Conservation (phyloP, 2,329 filamentous ascomycete species). For the Trichoderma koningii region DNA sequence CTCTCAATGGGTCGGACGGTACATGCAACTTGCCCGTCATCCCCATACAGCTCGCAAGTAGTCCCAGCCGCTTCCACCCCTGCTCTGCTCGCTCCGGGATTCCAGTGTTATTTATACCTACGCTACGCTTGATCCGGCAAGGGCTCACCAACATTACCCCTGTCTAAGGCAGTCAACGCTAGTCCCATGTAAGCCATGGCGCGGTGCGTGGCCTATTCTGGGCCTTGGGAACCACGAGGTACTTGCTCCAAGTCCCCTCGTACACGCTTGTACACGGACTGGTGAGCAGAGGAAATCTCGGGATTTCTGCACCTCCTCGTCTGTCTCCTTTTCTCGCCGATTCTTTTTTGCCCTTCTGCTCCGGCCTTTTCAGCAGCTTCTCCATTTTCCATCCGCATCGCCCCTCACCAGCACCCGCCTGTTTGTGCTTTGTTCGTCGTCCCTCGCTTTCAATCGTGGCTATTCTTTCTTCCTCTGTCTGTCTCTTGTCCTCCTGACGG, state of each 20-base stretch:
- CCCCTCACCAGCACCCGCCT: not conserved
- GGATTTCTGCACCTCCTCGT: slow-evolving; percentile 50
- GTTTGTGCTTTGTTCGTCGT: slow-evolving; percentile 24
- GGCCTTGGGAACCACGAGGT: slow-evolving; percentile 11
- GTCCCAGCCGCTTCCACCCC: not conserved
- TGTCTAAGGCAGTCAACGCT: slow-evolving; percentile 4
- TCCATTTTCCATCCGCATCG: slow-evolving; percentile 8
- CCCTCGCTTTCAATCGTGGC: slow-evolving; percentile 29
- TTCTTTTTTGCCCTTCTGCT: slow-evolving; percentile 17
- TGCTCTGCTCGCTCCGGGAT: slow-evolving; percentile 13
- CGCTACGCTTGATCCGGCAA: slow-evolving; percentile 8
- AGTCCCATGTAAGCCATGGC: not conserved
- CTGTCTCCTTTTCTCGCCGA: slow-evolving; percentile 31
- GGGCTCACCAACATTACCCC: slow-evolving; percentile 8
- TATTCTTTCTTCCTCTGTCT: slow-evolving; percentile 20
- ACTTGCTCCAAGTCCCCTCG: not conserved
- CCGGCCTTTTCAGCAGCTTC: no score
- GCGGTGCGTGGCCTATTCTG: slow-evolving; percentile 10
- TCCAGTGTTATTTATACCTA: slow-evolving; percentile 18
- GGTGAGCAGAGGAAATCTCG: slow-evolving; percentile 22
- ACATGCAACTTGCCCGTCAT: not conserved
- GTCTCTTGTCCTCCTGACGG: slow-evolving; percentile 19
- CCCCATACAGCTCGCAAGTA: not conserved
- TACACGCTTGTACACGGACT: not conserved
- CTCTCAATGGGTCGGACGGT: not conserved